A percentile compares a stretch with the other conserved stretches of the same genome.
phyloP scores from a whole-genome alignment of 225 moss, liverwort and hornwort species.

The Climacium dendroides region DNA sequence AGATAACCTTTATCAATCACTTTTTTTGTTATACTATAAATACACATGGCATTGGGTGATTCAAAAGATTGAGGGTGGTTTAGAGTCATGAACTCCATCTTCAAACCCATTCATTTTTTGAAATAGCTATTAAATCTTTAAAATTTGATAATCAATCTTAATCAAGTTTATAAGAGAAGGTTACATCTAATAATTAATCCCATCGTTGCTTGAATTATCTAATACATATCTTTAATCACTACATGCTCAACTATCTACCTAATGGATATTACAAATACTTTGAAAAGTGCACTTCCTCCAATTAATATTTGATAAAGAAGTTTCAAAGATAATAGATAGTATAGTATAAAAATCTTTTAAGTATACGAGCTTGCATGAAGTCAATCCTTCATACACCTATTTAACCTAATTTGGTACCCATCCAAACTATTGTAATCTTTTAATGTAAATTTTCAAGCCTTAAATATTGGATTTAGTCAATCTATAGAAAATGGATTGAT shows the following conservation, averaged over 20 bases:
- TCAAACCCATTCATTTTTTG: neutral
- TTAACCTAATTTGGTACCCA: neutral
- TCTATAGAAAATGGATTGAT: neutral
- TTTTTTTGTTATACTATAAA: neutral
- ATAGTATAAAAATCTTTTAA: neutral
- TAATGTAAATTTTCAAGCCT: rapidly evolving
- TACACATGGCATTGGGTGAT: too few species aligned
- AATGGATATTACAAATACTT: neutral
- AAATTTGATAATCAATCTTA: neutral
- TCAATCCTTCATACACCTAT: neutral
- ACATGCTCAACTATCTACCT: neutral
- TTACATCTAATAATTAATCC: rapidly evolving
- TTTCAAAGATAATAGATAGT: neutral
- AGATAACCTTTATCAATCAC: too few species aligned
- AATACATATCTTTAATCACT: neutral
- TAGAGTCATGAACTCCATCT: neutral
- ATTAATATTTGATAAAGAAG: neutral
- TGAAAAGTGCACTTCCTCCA: neutral
- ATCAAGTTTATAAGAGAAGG: neutral
- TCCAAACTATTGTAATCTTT: too few species aligned
- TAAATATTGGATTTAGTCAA: neutral
- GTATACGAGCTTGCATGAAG: neutral
- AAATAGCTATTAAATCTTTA: neutral
- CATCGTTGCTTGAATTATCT: rapidly evolving
- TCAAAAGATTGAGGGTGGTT: neutral